phyloP scores from a whole-genome alignment of 176 grass and related monocot species.

The Rhynchospora tenuis region DNA sequence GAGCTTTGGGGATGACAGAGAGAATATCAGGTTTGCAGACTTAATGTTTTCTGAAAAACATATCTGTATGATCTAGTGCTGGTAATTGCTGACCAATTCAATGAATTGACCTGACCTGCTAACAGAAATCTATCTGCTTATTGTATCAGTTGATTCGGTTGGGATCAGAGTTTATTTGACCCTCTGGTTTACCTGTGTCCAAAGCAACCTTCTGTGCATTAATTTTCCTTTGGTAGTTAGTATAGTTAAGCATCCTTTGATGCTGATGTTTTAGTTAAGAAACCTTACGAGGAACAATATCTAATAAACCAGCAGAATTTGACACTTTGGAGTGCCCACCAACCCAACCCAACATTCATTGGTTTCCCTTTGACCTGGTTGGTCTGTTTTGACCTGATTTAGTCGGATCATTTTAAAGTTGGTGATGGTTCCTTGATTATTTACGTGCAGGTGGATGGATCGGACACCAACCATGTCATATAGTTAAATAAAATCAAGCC shows the following conservation, averaged over 20 bases:
- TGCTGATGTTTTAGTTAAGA: neutral
- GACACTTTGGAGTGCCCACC: too few species aligned
- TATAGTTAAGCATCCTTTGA: neutral
- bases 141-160: conserved; percentile 40
- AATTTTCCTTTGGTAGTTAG: neutral
- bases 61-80: neutral
- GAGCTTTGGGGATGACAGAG: conserved; percentile 59
- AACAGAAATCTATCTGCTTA: conserved; percentile 40
- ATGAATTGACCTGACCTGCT: neutral
- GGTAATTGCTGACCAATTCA: neutral
- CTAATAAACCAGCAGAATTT: too few species aligned
- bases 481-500: neutral
- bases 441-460: neutral
- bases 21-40: conserved; percentile 88
- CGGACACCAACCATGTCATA: neutral
- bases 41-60: neutral
- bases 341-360: neutral
- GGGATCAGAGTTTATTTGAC: conserved; percentile 16
- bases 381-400: neutral
- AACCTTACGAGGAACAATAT: neutral
- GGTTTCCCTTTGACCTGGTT: neutral
- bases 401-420: neutral
- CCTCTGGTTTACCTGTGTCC: neutral
- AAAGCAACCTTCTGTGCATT: conserved; percentile 6
- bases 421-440: neutral